Evolutionary conservation across 306 rosid genomes (phyloP).

Genomic region (Ormosia emarginata): DNA sequence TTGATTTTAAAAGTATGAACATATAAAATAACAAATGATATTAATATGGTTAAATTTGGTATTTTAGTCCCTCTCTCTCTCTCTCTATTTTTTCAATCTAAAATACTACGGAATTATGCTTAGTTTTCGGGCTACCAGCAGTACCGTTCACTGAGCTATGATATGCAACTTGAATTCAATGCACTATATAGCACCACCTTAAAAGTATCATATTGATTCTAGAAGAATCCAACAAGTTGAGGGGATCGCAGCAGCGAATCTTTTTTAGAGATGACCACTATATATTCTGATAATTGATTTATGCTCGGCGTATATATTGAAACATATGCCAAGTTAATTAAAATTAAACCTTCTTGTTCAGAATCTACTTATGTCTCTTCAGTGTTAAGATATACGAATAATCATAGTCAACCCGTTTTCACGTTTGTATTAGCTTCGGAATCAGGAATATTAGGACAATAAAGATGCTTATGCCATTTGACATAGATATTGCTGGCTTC

Average conservation of each 20-base stretch:
- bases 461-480: constrained; percentile 8
- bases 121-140: too few relatives aligned
- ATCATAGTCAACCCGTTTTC: constrained; percentile 12
- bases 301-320: neutral
- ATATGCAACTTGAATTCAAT: too few relatives aligned
- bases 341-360: neutral
- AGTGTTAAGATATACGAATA: neutral
- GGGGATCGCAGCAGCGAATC: neutral
- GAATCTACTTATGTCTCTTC: neutral
- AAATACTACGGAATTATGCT: too few relatives aligned
- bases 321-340: neutral
- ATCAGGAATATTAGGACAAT: neutral
- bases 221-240: neutral
- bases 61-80: too few relatives aligned
- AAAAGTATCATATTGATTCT: neutral
- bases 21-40: too few relatives aligned
- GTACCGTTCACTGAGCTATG: too few relatives aligned
- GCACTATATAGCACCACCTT: too few relatives aligned
- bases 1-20: too few relatives aligned
- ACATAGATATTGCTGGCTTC: neutral
- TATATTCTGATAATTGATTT: neutral
- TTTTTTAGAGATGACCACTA: neutral
- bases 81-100: too few relatives aligned
- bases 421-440: neutral
- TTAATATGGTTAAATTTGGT: too few relatives aligned